Percentiles rank a stretch among this genome's conserved stretches.
Conservation (phyloP, 2,329 filamentous ascomycete species). For the Diatrype stigma region DNA sequence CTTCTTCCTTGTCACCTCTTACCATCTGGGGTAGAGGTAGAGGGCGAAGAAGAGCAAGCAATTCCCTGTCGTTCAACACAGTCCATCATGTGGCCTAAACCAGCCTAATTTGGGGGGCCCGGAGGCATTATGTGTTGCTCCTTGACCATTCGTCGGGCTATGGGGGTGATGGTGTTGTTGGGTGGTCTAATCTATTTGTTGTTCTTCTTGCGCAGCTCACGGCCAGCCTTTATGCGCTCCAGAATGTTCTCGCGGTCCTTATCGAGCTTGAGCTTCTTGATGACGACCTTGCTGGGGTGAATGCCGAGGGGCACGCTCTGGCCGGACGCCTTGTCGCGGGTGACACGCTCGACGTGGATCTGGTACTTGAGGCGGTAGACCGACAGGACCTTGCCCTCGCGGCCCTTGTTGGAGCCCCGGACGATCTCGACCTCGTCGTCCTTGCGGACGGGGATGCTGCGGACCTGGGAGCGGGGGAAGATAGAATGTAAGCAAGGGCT, state of each 20-base stretch:
- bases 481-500: too few species aligned
- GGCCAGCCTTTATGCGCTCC: constrained; percentile 76
- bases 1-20: too few species aligned
- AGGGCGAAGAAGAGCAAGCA: too few species aligned
- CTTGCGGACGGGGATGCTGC: constrained; percentile 95
- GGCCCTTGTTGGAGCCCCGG: constrained; percentile 92
- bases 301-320: constrained; percentile 93
- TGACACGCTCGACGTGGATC: constrained; percentile 94
- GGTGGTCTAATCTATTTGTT: constrained; percentile 51
- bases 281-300: constrained; percentile 93
- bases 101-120: too few species aligned
- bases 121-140: too few species aligned
- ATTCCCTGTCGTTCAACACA: too few species aligned
- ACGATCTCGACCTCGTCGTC: constrained; percentile 93
- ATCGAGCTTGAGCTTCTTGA: constrained; percentile 98
- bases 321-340: constrained; percentile 95
- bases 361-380: constrained; percentile 99
- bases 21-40: too few species aligned
- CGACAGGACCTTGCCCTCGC: constrained; percentile 95
- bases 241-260: constrained; percentile 89
- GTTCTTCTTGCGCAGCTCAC: constrained; percentile 70
- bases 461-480: constrained; percentile 57
- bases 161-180: too few species aligned
- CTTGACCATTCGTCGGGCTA: too few species aligned
- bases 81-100: too few species aligned